Base-by-base conservation (phyloP, 1,284 basidiomycete species). In the Flammula alnicola region DNA sequence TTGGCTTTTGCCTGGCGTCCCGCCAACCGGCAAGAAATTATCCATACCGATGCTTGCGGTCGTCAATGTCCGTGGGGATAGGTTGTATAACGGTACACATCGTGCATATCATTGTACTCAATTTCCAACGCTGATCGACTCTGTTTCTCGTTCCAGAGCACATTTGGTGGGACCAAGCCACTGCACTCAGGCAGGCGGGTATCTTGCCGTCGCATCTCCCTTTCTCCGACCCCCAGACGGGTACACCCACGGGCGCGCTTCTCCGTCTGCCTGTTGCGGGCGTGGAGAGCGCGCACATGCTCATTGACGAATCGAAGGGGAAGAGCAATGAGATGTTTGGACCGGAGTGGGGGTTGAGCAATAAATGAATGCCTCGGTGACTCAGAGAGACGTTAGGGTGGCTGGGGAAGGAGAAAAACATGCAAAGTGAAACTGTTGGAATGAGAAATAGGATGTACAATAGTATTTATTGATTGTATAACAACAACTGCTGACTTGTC, bases 31-130 rank as follows among this genome's bases (percentile, higher is more conserved):
- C 10, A 76, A 71, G 56, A 72, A 74, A 43, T 57, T 83, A 20
- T 55, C 68, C 4, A 72, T 83, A 25, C 80, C 80, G 0, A 78
- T 82, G 74, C 67, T 79, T 25, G 76, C 76, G 2, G 76, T 83
- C 6, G 77, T 83, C 29, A 81, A 79, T 52, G 69, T 83, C 37
- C 71, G 81, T 30, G 81, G 81, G 2, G 81, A 83, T 56, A 65
- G 80, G 17, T 60, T 78, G 7, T 77, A 73, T 51, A 74, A 76
- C 36, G 76, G 75, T 75, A 51, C 17, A 59, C 17, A 20, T 19
- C 4, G 20, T 14, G 7, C 23, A 20, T 20, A 29, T 20, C 4
- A 22, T 31, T 37, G 9, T 42, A 31, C 36, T 36, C n/a, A 36
- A n/a, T n/a, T n/a, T n/a, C 22, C 36, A 14, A n/a, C 25, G 3